Base-by-base conservation (phyloP, 2,329 filamentous ascomycete genomes). In the Stemphylium vesicarium region DNA sequence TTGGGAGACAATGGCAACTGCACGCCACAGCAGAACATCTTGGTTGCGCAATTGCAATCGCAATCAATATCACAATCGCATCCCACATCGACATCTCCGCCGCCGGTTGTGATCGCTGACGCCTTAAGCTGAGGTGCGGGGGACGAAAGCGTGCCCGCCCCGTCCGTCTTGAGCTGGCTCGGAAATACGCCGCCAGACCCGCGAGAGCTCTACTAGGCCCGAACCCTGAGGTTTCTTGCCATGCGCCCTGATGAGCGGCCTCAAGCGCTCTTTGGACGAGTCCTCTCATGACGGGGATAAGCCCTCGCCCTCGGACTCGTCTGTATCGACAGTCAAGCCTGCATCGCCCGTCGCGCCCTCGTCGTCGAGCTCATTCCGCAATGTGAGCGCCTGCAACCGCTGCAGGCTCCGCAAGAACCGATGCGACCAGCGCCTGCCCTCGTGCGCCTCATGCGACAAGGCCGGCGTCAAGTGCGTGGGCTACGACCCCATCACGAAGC, bases 401-500 rank as follows among this genome's bases (percentile, higher is more conserved):
- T 98, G 94, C 76, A 86, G 94, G 40, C 79, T 96, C 74, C 86
- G 94, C 69, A 98, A 98, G 81, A 98, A 97, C 74, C 85, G 92
- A 48, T 98, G 94, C 77, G 94, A 98, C 77, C 94, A 97, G 82
- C 88, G 89, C 62, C 83, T 98, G 58, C 94, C 94, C 8, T 91
- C 90, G 67, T 98, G 94, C 75, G 88, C 90, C 37, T 91, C 91
- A 65, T 98, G 94, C 77, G 92, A 93, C 74, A 97, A 97, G 79
- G 93, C 91, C n/a, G 85, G 85, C 54, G 91, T 96, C 40, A 88
- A 90, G 63, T 98, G 95, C 75, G 92, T 97, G 45, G 94, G 94
- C 59, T 97, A 96, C 76, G 94, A 98, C 73, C 93, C 94, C 31
- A 96, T 97, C 70, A 96, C 92, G 20, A 97, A 97, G 82, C 88